Evolutionary conservation across 2,329 filamentous ascomycete species (phyloP).

Genomic region (Verticillium tricorpus): DNA sequence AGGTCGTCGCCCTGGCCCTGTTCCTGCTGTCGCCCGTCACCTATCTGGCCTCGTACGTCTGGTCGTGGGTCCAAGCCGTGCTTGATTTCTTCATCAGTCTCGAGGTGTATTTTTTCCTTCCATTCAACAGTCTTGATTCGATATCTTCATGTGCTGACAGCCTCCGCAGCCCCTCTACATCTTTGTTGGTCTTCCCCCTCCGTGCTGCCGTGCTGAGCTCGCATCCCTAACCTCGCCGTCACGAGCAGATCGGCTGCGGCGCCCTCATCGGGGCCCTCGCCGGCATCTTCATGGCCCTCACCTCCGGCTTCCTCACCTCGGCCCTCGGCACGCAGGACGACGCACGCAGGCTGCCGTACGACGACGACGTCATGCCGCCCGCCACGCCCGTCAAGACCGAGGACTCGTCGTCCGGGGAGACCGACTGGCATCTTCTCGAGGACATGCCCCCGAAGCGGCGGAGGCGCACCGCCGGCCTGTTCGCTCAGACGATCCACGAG

Average conservation of each 20-base stretch:
- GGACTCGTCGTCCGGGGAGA: constrained; percentile 25
- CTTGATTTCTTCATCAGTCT: constrained; percentile 25
- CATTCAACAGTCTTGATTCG: not conserved
- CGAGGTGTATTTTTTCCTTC: constrained; percentile 23
- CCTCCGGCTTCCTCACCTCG: constrained; percentile 50
- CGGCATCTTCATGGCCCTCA: constrained; percentile 55
- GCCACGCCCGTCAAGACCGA: constrained; percentile 28
- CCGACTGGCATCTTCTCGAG: constrained; percentile 30
- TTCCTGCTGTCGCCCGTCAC: constrained; percentile 30
- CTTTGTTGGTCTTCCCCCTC: constrained; percentile 28
- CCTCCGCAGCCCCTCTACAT: constrained; percentile 33
- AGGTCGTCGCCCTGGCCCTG: constrained; percentile 3
- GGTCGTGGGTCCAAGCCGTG: constrained; percentile 16
- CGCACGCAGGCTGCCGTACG: constrained; percentile 6
- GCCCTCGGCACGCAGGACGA: constrained; percentile 38
- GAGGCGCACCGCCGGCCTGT: constrained; percentile 42
- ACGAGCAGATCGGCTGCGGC: constrained; percentile 54
- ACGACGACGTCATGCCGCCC: constrained; percentile 12
- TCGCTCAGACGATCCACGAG: constrained; percentile 66
- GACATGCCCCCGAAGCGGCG: constrained; percentile 30
- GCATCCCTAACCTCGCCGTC: constrained; percentile 1
- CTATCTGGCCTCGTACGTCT: constrained; percentile 24
- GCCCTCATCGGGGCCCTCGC: constrained; percentile 60
- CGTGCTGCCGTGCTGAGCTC: constrained; percentile 19
- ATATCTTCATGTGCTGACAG: not conserved